These are phyloP conservation scores for Sporormia fimetaria DNA, from an alignment of 495 filamentous ascomycete species.

Conservation along the genomic window DNA sequence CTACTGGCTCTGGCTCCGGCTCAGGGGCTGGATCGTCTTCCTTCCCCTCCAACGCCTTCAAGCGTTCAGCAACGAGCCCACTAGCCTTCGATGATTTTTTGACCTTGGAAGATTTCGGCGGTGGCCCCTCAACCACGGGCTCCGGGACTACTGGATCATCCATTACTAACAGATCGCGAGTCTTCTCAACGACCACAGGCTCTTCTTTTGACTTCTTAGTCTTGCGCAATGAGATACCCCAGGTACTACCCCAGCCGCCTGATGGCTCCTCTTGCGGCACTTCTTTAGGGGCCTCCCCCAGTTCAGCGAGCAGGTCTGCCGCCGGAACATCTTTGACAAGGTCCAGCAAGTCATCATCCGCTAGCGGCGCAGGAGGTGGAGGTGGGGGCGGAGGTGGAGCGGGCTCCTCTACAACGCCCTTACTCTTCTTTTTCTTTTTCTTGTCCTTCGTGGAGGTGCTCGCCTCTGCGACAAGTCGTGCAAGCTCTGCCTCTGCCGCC, in stretches of 20 bases:
- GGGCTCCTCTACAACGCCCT: conserved; percentile 4
- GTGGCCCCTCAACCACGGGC: conserved; percentile 17
- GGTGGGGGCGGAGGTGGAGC: conserved; percentile 9
- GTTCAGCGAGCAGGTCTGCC: conserved; percentile 16
- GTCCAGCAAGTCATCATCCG: conserved; percentile 23
- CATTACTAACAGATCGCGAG: conserved; percentile 5
- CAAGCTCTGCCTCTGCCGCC: conserved; percentile 24
- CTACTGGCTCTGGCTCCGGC: conserved; percentile 15
- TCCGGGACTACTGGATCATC: no score
- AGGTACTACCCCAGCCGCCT: conserved; percentile 22
- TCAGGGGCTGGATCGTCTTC: conserved; percentile 19
- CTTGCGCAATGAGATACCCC: conserved; percentile 23
- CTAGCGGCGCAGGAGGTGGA: conserved; percentile 9
- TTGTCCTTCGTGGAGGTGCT: conserved; percentile 25
- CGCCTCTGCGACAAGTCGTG: conserved; percentile 27
- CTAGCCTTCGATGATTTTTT: conserved; percentile 29
- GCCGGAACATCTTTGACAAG: conserved; percentile 17
- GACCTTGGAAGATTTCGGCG: conserved; percentile 32
- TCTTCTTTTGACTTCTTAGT: conserved; percentile 18
- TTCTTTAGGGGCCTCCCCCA: conserved; percentile 14
- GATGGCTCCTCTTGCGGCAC: background rate
- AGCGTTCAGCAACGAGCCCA: conserved; percentile 38
- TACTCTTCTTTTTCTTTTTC: conserved; percentile 27
- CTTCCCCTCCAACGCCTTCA: conserved; percentile 36
- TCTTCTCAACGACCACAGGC: conserved; percentile 11